Percentiles rank a stretch among this genome's conserved stretches.
Evolutionary conservation across 2,329 filamentous ascomycete species (phyloP).

Genomic region (Scopulariopsis brevicaulis): DNA sequence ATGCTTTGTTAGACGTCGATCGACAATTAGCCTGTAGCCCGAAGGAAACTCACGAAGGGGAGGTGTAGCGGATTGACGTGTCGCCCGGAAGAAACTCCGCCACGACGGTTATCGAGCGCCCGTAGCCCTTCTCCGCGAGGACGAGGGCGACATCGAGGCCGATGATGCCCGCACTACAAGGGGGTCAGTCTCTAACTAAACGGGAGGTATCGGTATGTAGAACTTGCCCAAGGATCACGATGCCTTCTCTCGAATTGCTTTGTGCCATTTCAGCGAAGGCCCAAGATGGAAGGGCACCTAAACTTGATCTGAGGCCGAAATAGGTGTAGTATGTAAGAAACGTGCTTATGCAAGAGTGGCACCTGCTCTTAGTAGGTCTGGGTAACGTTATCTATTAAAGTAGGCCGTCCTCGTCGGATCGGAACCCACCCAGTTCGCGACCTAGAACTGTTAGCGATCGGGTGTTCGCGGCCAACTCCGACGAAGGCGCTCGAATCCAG

Average conservation of each 20-base stretch:
- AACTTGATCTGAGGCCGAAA: too few species aligned
- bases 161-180: constrained; percentile 21
- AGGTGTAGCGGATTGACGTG: constrained; percentile 24
- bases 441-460: too few species aligned
- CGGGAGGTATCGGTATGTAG: neutral
- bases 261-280: neutral
- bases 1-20: neutral
- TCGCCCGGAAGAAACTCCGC: constrained; percentile 29
- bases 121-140: constrained; percentile 20
- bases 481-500: too few species aligned
- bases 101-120: constrained; percentile 20
- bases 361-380: too few species aligned
- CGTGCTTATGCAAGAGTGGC: too few species aligned
- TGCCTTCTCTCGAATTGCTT: neutral
- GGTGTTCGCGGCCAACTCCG: too few species aligned
- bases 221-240: neutral
- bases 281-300: too few species aligned
- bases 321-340: too few species aligned
- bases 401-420: too few species aligned
- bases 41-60: constrained; percentile 21
- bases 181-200: neutral
- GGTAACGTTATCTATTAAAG: too few species aligned
- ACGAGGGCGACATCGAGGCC: constrained; percentile 25
- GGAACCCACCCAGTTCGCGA: too few species aligned
- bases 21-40: too few species aligned